Evolutionary conservation across 495 filamentous ascomycete species (phyloP), one percentile per base, ranked within the genome.

Genomic region (Zalerion maritima): DNA sequence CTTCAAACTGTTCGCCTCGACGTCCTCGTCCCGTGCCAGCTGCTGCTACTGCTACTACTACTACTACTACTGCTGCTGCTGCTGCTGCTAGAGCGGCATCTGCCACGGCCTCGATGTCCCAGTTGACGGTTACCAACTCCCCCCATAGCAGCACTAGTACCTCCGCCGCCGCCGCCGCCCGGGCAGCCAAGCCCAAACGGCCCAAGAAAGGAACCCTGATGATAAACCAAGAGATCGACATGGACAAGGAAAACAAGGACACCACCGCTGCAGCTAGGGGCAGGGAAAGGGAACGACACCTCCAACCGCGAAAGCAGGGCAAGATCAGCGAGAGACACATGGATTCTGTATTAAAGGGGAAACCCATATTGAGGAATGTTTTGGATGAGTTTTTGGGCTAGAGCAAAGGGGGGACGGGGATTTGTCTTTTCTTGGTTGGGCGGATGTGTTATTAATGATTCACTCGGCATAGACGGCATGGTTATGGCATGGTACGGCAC

Each of bases 321-420:
- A 46, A 46, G 34, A 44, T 59, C 22, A 52, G 51, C 0, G 52
- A 54, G 31, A 44, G 40, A 17, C n/a, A n/a, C n/a, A n/a, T n/a
- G n/a, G n/a, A n/a, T n/a, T 51, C 45, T 6, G 29, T 64, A 14
- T 27, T 62, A 16, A 55, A 46, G 30, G 54, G 51, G 4, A 57
- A 52, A 26, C 46, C 52, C 14, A 54, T 66, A 7, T 39, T 59
- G 36, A 40, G 57, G 37, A 58, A 66, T 51, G 62, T 66, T 18
- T 32, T 62, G 30, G 62, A 66, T 34, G 61, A 66, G 30, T 47
- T 62, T 43, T 51, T 46, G 15, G 49, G 48, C 32, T 55, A 54
- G 4, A 33, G 45, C 8, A 56, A 44, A 27, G 50, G 28, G 31
- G 24, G 34, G 17, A 17, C n/a, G 14, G 1, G 20, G 29, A 5